Conservation (phyloP, 768 basidiomycete genomes). For the Scleroderma bovista region DNA sequence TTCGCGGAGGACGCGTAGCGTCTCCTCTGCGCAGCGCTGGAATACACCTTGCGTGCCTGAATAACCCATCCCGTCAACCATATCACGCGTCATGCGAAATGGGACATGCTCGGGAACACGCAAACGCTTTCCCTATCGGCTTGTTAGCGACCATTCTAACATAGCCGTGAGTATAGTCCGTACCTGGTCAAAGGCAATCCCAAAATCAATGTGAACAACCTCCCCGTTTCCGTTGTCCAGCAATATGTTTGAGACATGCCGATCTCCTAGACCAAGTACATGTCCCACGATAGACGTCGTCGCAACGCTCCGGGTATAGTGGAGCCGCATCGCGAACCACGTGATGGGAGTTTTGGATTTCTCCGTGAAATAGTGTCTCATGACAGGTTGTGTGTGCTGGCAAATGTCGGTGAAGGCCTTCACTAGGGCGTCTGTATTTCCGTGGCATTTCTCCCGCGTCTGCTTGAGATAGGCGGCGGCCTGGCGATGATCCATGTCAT, state of each 20-base stretch:
- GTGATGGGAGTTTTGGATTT: constrained; percentile 79
- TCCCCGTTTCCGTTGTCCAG: constrained; percentile 81
- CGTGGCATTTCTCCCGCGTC: constrained; percentile 28
- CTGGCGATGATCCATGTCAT: constrained; percentile 39
- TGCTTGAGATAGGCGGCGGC: constrained; percentile 25
- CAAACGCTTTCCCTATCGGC: constrained; percentile 67
- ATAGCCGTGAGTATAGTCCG: neutral
- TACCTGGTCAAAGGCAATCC: constrained; percentile 95
- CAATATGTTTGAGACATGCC: constrained; percentile 89
- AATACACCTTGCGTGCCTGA: constrained; percentile 92
- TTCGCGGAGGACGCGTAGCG: constrained; percentile 82
- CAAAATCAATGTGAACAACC: constrained; percentile 92
- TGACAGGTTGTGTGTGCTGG: constrained; percentile 66
- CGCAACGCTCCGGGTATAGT: constrained; percentile 89
- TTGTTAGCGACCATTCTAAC: neutral
- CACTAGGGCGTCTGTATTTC: constrained; percentile 26
- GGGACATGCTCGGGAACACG: constrained; percentile 84
- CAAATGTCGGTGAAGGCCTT: constrained; percentile 34
- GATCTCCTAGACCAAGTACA: constrained; percentile 86
- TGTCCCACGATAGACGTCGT: constrained; percentile 93
- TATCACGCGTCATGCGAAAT: constrained; percentile 90
- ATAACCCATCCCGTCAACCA: constrained; percentile 91
- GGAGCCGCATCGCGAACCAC: constrained; percentile 89
- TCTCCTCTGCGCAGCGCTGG: constrained; percentile 92
- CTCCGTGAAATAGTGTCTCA: constrained; percentile 94